Evolutionary conservation across 2,329 filamentous ascomycete genomes (phyloP).

Genomic region (Macrophomina tecta): DNA sequence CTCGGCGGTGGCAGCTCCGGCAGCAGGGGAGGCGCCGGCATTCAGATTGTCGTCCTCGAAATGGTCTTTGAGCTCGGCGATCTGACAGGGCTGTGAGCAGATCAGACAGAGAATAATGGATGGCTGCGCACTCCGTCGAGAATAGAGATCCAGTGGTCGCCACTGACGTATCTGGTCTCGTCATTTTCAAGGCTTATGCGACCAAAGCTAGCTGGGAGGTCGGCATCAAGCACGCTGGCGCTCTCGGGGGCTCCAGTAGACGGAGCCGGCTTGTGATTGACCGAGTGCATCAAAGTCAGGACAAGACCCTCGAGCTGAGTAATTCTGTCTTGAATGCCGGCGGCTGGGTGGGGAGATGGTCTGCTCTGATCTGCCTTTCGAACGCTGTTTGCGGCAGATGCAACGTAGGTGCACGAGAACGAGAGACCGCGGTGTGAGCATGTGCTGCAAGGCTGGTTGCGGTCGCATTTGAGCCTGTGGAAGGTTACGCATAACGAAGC

Average conservation of each 20-base stretch:
- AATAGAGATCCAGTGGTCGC: slow-evolving; percentile 44
- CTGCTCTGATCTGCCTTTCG: neutral
- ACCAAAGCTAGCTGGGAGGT: neutral
- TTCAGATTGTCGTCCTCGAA: neutral
- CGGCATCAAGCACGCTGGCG: neutral
- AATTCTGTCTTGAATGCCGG: slow-evolving; percentile 27
- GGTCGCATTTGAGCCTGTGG: slow-evolving; percentile 32
- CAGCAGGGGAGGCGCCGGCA: slow-evolving; percentile 15
- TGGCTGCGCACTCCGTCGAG: slow-evolving; percentile 42
- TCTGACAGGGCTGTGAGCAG: neutral
- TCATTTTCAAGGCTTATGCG: neutral
- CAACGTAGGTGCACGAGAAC: neutral
- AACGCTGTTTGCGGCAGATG: neutral
- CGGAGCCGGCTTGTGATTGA: neutral
- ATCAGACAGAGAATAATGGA: slow-evolving; percentile 26
- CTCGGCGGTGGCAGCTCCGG: slow-evolving; percentile 38
- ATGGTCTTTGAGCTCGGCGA: slow-evolving; percentile 3
- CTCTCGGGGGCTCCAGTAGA: neutral
- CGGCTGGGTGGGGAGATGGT: slow-evolving; percentile 5
- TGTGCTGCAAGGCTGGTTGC: slow-evolving; percentile 27
- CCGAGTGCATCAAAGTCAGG: slow-evolving; percentile 14
- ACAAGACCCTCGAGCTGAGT: slow-evolving; percentile 36
- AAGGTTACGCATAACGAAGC: slow-evolving; percentile 20
- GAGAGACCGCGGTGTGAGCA: slow-evolving; percentile 18
- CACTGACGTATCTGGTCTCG: slow-evolving; percentile 29